Percentiles rank a stretch among this genome's conserved stretches.
These are phyloP conservation scores for Fraxinus sp. DNA, from an alignment of 305 asterid genomes.

Conservation along the genomic window DNA sequence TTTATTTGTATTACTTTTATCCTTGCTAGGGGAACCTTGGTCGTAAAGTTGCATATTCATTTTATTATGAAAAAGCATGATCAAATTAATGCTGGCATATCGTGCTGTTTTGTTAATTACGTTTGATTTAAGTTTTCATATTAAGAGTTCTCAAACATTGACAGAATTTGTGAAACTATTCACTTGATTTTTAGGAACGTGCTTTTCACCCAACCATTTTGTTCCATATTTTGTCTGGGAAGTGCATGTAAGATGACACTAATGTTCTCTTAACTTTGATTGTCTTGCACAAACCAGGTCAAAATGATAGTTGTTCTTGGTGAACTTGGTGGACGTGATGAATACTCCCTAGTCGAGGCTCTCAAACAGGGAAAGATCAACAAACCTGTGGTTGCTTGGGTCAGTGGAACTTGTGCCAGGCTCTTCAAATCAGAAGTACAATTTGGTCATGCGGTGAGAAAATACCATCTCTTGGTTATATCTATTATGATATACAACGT, in stretches of 20 bases:
- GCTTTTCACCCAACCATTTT: background rate
- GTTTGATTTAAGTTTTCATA: background rate
- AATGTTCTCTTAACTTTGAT: background rate
- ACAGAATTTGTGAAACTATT: background rate
- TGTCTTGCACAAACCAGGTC: slow-evolving; percentile 37
- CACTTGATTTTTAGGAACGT: background rate
- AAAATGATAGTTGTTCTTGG: slow-evolving; percentile 86
- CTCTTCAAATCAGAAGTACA: slow-evolving; percentile 90
- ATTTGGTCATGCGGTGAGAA: slow-evolving; percentile 83
- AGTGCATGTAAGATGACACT: background rate
- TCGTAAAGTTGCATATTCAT: background rate
- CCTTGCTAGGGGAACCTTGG: background rate
- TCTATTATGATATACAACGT: background rate
- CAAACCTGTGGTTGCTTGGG: slow-evolving; percentile 94
- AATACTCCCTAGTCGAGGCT: slow-evolving; percentile 84
- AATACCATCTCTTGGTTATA: slow-evolving; percentile 11
- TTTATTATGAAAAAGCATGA: background rate
- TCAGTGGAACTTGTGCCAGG: slow-evolving; percentile 89
- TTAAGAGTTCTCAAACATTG: background rate
- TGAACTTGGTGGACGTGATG: slow-evolving; percentile 86
- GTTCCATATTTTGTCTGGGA: background rate
- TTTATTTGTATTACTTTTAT: background rate
- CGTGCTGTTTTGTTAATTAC: background rate
- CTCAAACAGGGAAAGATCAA: slow-evolving; percentile 79
- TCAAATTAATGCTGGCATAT: background rate